Base-by-base conservation (phyloP, 306 rosid genomes). In the Vachellia pachyceras region DNA sequence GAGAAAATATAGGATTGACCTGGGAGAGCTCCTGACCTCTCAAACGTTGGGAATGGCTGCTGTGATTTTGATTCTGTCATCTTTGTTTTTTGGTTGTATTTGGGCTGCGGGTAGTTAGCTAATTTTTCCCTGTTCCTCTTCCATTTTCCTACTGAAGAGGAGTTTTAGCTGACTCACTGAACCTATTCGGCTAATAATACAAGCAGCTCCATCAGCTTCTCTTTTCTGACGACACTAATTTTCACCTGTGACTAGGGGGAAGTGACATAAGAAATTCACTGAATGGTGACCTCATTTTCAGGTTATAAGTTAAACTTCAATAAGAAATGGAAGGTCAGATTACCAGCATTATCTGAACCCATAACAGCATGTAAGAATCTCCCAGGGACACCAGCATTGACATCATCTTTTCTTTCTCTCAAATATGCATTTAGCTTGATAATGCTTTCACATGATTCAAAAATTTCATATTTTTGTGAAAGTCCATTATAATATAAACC, bases 301-400 rank as follows among this genome's bases (percentile, higher is more conserved):
- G 14, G 25, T 20, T 57, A 52, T 52, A 10, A 22, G 35, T 58
- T 58, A 33, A 42, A 47, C n/a, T n/a, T n/a, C n/a, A n/a, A n/a
- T 25, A 67, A 79, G 52, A 15, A 39, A 22, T 37, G 55, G 25
- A 49, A 79, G 64, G 69, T 80, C 57, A 76, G 67, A 72, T 85
- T 90, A 94, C 98, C 94, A 33, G 93, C 83, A 60, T 35, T 87
- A 79, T 92, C 94, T 74, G 83, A 77, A 77, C 89, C 87, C 69
- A 90, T 90, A 7, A 92, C 92, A 70, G 90, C 97, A 80, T 67
- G 91, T 47, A 94, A 87, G 89, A 91, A 92, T 83, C 83, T 90
- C 46, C 91, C 97, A 5, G 92, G 94, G 37, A 87, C 89, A 72
- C 97, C 97, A 73, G 90, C 91, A 72, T 84, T 91, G 75, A 92